Percentiles rank a stretch among this genome's conserved stretches.
These are phyloP conservation scores for Cutaneotrichosporon mucoides DNA, from an alignment of 1,284 basidiomycete species.

Conservation along the genomic window DNA sequence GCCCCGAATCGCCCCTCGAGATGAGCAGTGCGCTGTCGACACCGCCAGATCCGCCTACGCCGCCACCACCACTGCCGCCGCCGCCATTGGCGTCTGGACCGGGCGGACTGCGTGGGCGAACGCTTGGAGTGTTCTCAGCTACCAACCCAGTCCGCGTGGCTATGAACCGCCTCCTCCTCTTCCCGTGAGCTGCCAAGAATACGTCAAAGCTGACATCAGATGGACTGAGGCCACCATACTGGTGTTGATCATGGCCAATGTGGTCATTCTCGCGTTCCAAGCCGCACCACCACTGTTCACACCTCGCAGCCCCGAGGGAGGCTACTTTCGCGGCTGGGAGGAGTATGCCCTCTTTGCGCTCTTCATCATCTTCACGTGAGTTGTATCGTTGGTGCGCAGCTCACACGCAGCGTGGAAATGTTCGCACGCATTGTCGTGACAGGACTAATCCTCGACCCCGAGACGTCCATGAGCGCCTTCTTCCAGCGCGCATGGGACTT, in stretches of 20 bases:
- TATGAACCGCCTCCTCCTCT: slow-evolving; percentile 65
- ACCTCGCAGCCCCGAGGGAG: slow-evolving; percentile 40
- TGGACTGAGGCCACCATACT: slow-evolving; percentile 86
- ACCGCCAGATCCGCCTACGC: background rate
- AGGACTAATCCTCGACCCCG: slow-evolving; percentile 85
- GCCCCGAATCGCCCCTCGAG: background rate
- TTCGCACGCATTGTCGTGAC: slow-evolving; percentile 85
- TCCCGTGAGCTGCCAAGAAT: slow-evolving; percentile 54
- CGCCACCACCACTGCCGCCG: background rate
- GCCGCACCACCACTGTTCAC: slow-evolving; percentile 57
- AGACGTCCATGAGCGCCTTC: slow-evolving; percentile 58
- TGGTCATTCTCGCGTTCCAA: slow-evolving; percentile 82
- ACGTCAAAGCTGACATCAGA: slow-evolving; percentile 49
- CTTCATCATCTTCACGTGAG: slow-evolving; percentile 83
- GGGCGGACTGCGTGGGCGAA: slow-evolving; percentile 63
- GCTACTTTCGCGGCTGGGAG: slow-evolving; percentile 78
- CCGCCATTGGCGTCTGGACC: slow-evolving; percentile 6
- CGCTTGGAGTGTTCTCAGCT: slow-evolving; percentile 72
- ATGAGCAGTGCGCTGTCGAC: background rate
- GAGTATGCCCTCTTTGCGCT: slow-evolving; percentile 77
- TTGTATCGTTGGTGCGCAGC: background rate
- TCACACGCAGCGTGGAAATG: slow-evolving; percentile 65
- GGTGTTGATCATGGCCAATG: slow-evolving; percentile 76
- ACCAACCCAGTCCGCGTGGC: slow-evolving; percentile 60
- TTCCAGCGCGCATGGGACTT: slow-evolving; percentile 1